phyloP scores from a whole-genome alignment of 805 yeast genomes.

The Cyberlindnera maclurae region DNA sequence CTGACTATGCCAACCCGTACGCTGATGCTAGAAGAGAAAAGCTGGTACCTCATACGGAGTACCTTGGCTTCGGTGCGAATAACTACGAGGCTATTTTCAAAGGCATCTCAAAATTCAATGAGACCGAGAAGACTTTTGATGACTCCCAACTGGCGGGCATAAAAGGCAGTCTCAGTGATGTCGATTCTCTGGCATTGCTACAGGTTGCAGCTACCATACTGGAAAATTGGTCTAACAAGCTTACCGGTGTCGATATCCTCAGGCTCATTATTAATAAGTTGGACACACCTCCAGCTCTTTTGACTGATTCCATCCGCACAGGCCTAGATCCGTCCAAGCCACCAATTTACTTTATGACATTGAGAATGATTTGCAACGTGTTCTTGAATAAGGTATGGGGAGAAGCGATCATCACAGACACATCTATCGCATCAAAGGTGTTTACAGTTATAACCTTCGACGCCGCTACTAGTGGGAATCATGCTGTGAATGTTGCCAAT shows the following conservation, averaged over 20 bases:
- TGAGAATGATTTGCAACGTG: constrained; percentile 50
- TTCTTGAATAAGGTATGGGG: constrained; percentile 43
- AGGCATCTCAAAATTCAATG: constrained; percentile 69
- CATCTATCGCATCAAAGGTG: constrained; percentile 33
- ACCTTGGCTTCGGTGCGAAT: constrained; percentile 32
- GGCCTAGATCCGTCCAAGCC: constrained; percentile 31
- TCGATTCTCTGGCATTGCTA: constrained; percentile 27
- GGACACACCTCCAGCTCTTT: constrained; percentile 31
- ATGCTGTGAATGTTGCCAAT: constrained; percentile 26
- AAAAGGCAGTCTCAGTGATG: constrained; percentile 25
- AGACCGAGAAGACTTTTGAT: constrained; percentile 40
- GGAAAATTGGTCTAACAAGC: constrained; percentile 40
- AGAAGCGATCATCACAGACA: constrained; percentile 34
- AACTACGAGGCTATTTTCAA: constrained; percentile 41
- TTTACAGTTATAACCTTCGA: constrained; percentile 17
- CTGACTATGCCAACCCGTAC: constrained; percentile 22
- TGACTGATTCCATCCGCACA: constrained; percentile 34
- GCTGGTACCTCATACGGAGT: constrained; percentile 40
- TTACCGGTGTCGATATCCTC: constrained; percentile 55
- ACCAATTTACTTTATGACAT: constrained; percentile 40
- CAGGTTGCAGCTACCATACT: constrained; percentile 33
- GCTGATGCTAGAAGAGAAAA: constrained; percentile 17
- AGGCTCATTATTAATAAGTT: constrained; percentile 41
- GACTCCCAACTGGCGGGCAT: constrained; percentile 26
- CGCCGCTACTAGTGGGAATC: constrained; percentile 10